Base-by-base conservation (phyloP, 2,329 filamentous ascomycete species). In the Pleochaeta shiraiana region DNA sequence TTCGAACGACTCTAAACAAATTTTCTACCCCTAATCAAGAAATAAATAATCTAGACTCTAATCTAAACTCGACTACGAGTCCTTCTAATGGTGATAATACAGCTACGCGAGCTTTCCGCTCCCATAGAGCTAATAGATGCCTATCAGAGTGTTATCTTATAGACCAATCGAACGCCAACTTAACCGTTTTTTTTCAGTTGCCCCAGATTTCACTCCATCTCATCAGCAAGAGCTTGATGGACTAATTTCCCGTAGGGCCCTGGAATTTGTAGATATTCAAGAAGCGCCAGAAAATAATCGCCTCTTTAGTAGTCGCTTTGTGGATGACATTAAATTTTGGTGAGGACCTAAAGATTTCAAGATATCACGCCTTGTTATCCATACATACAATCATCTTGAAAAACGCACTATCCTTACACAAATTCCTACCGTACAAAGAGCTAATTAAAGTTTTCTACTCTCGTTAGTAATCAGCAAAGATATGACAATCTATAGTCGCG, bases 271-370 rank as follows among this genome's bases (percentile, higher is more conserved):
- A 11, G 21, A 43, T 12, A 63, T 31, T 24, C 30, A 50, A 39
- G 26, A 24, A 28, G n/a, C 50, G 16, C 53, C 53, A 31, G 30
- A 57, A 31, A 30, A 30, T 57, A 33, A 30, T 57, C 53, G 53
- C 7, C 24, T 68, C 7, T 67, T 66, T 43, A 66, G 63, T 19
- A 62, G 21, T 1, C 16, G 64, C 4, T 67, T 67, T 62, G 45
- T 68, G 2, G 65, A 68, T 37, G 43, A 66, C n/a, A 59, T 68
- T 7, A 68, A 68, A 28, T 63, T 65, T 33, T 14, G 60, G 12
- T 33, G 64, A 4, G 66, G 47, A 14, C n/a, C 21, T 0, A 65
- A 65, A 31, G 47, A 34, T 19, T 62, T 63, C 30, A 37, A 63
- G 21, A 63, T 7, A 33, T 59, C 55, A 31, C 26, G 28, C 21